Conservation (phyloP, 352 stramenopile species). For the Globisporangium nunn region DNA sequence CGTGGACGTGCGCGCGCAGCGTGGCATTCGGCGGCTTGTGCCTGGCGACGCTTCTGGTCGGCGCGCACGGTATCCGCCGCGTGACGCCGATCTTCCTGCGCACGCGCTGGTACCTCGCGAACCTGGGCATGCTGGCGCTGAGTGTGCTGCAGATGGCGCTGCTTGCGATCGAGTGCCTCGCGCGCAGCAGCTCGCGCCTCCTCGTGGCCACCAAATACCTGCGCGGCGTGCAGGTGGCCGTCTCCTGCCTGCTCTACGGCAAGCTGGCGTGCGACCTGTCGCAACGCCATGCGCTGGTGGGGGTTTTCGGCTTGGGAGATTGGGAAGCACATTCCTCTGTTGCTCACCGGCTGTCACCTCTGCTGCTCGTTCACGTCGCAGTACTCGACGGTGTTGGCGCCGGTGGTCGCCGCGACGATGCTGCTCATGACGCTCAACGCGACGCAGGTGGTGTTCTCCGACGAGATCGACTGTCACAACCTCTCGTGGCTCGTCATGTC, state of each 20-base stretch:
- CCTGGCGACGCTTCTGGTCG: constrained; percentile 38
- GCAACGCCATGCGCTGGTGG: constrained; percentile 29
- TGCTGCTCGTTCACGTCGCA: constrained; percentile 9
- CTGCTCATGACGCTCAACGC: constrained; percentile 52
- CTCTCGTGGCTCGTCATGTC: constrained; percentile 69
- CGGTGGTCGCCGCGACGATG: constrained; percentile 37
- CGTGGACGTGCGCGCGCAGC: constrained; percentile 54
- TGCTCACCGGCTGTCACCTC: background rate
- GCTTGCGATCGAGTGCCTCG: constrained; percentile 54
- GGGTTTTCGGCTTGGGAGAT: too few relatives aligned
- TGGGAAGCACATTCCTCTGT: background rate
- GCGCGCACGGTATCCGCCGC: constrained; percentile 32
- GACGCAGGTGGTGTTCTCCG: constrained; percentile 33
- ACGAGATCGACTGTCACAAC: constrained; percentile 65
- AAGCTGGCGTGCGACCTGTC: constrained; percentile 59
- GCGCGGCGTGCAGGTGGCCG: constrained; percentile 53
- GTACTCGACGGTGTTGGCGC: constrained; percentile 47
- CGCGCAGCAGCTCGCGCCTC: constrained; percentile 47
- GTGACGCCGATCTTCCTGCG: constrained; percentile 53
- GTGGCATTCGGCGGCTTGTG: constrained; percentile 52
- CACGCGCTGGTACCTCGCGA: constrained; percentile 50
- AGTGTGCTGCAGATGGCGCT: constrained; percentile 56
- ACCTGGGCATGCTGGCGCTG: constrained; percentile 55
- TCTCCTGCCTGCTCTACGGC: constrained; percentile 64
- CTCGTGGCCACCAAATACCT: constrained; percentile 71